Evolutionary conservation across 23 red algal genomes (phyloP), one percentile per base, ranked within the genome.

Genomic region (Gracilariopsis chorda): DNA sequence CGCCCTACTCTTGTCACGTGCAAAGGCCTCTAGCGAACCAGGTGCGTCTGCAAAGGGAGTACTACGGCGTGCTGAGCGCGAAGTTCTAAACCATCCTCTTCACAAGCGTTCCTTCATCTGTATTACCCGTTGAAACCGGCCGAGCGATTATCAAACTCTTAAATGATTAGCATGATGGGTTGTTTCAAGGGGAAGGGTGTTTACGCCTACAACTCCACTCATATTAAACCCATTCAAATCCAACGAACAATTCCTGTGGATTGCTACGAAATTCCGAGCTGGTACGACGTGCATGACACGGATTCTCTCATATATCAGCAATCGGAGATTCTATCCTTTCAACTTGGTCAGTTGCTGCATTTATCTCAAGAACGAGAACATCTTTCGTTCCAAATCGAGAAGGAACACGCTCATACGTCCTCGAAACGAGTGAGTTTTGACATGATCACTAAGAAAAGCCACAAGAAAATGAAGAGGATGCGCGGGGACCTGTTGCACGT

Each of bases 121-220:
- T n/a, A n/a, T n/a, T n/a, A n/a, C n/a, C n/a, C n/a, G n/a, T n/a
- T n/a, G n/a, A n/a, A n/a, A n/a, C n/a, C n/a, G n/a, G n/a, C n/a
- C n/a, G n/a, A n/a, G n/a, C n/a, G n/a, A n/a, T n/a, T n/a, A n/a
- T n/a, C n/a, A n/a, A n/a, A n/a, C n/a, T n/a, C 37, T 46, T 42
- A 46, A 20, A 73, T 73, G 67, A 20, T 73, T 42, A 73, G 28
- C 3, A 73, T 73, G 67, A 73, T 73, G 67, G 67, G 39, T 42
- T 73, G 67, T 73, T 73, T 73, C 67, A 73, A 73, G 13, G 67
- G 67, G 40, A 73, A 73, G 67, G 67, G 67, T 8, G 67, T 73
- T 1, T 73, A 73, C 19, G 67, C 67, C 37, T 42, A 73, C 40
- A 73, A 73, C 39, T 73, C 67, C 11, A 46, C 32, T 36, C 67